phyloP scores from a whole-genome alignment of 495 filamentous ascomycete species.

The Aspergillus affinis region DNA sequence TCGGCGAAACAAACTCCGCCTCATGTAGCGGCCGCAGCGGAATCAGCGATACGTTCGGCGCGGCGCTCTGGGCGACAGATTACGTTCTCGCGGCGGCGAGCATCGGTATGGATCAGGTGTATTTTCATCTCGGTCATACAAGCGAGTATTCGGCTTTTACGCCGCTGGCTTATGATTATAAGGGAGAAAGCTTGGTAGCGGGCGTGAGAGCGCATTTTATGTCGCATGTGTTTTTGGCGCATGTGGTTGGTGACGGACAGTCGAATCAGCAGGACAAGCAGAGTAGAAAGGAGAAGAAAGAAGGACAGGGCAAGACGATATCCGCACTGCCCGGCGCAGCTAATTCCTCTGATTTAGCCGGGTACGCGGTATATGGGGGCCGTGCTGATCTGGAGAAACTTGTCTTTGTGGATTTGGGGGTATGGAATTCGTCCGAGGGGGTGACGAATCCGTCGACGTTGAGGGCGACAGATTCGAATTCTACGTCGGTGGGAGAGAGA shows the following conservation, averaged over 20 bases:
- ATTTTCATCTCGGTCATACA: conserved; percentile 35
- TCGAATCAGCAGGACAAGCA: background rate
- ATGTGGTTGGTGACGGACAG: background rate
- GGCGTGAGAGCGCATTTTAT: conserved; percentile 8
- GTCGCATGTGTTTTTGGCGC: conserved; percentile 11
- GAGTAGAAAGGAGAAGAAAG: too few species aligned
- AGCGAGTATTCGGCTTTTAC: conserved; percentile 14
- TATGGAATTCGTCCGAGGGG: conserved; percentile 8
- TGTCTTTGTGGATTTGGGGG: conserved; percentile 11
- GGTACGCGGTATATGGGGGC: conserved; percentile 5
- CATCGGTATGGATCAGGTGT: conserved; percentile 31
- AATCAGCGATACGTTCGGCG: conserved; percentile 37
- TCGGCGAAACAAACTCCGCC: conserved; percentile 40
- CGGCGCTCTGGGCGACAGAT: conserved; percentile 37
- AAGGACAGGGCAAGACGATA: background rate
- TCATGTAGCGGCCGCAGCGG: conserved; percentile 32
- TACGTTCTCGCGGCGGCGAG: conserved; percentile 34
- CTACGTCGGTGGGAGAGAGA: background rate
- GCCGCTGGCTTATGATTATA: conserved; percentile 5
- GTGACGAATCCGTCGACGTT: conserved; percentile 9
- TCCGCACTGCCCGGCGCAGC: background rate
- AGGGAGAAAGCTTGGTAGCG: conserved; percentile 3
- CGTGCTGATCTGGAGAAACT: conserved; percentile 3
- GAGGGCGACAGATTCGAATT: conserved; percentile 2
- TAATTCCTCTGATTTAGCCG: background rate